phyloP scores from a whole-genome alignment of 2,329 filamentous ascomycete species.

The Diaporthe vexans region DNA sequence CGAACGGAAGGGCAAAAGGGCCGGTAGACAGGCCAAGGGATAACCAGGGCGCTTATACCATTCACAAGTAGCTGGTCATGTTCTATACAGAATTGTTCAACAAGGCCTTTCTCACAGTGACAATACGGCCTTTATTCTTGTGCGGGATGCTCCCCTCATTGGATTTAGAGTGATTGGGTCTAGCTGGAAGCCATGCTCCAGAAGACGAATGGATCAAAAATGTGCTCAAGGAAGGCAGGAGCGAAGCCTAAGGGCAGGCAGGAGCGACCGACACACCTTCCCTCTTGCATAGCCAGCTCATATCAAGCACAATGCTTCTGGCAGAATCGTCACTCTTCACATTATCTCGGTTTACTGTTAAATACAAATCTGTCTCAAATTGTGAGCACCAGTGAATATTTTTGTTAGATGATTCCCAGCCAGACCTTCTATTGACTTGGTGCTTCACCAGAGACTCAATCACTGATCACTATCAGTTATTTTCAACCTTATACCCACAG shows the following conservation, averaged over 20 bases:
- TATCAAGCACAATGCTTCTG: neutral
- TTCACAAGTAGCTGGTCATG: constrained; percentile 28
- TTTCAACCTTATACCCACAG: too few species aligned
- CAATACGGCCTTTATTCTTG: too few species aligned
- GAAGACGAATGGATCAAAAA: neutral
- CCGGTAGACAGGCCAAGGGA: neutral
- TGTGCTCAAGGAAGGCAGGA: neutral
- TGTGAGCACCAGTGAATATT: too few species aligned
- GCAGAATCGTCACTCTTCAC: neutral
- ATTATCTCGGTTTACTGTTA: neutral
- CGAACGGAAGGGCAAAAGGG: constrained; percentile 8
- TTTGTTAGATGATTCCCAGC: too few species aligned
- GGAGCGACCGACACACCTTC: neutral
- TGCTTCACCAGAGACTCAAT: too few species aligned
- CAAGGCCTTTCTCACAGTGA: neutral
- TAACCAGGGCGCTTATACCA: neutral
- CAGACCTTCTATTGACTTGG: too few species aligned
- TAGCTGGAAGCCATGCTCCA: neutral
- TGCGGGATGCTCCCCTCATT: neutral
- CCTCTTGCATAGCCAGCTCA: neutral
- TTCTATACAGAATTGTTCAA: neutral
- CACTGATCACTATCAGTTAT: too few species aligned
- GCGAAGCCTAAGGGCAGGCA: neutral
- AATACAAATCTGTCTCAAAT: neutral
- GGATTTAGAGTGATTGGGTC: neutral